Evolutionary conservation across 2,329 filamentous ascomycete species (phyloP), one percentile per base, ranked within the genome.

Genomic region (Talaromyces sp.): DNA sequence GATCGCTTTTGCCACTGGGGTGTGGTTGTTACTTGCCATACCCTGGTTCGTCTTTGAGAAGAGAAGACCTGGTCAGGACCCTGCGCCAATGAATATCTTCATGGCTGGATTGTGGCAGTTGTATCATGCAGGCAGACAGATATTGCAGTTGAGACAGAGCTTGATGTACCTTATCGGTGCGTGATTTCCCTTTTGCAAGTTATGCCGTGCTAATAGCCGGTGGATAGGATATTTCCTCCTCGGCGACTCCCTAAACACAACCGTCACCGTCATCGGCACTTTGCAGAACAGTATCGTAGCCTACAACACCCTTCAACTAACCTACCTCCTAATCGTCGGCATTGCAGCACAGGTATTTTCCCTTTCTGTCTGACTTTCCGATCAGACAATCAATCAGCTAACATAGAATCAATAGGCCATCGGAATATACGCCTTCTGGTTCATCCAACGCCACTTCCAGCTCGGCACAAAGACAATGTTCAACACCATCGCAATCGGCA

Each of bases 41-140:
- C 85, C 86, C 0, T 89, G 86, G 86, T 88, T 89, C 64, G 54
- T 85, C 2, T 64, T 85, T 4, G 86, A 89, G 65, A 87, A 87
- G 72, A 75, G 78, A 33, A 77, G 86, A 1, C 84, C 86, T 0
- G 86, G 86, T 0, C 81, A 82, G 61, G 73, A 79, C 61, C 74
- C 76, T 4, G 73, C 75, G 1, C 75, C 76, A 3, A 76, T 75
- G 61, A 75, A 74, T 56, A 72, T 77, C 31, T 63, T 88, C 21
- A 75, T 81, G 19, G 80, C 84, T 2, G 85, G 86, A 1, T 74
- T 87, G 48, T 84, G 81, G 78, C 85, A 88, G 66, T 73, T 87
- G 0, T 79, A 76, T 58, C 76, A 82, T 61, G 86, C 86, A 0
- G 58, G 82, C 1, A 74, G 71, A 0, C 80, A 87, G 66, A 82